phyloP scores from a whole-genome alignment of 306 rosid genomes.

The Rubus parviflorus region DNA sequence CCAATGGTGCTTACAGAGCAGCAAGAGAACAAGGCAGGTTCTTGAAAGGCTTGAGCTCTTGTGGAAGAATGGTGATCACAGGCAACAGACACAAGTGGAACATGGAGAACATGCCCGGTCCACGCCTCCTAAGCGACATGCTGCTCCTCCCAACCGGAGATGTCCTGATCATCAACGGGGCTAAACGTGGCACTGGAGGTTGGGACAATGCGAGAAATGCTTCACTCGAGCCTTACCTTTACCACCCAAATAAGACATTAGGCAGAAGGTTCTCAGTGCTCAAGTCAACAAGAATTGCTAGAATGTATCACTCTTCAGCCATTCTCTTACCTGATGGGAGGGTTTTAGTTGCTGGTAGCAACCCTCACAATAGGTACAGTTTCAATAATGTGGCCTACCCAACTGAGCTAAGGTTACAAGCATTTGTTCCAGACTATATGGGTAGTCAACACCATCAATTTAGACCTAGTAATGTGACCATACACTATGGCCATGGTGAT shows the following conservation, averaged over 20 bases:
- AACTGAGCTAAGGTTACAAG: constrained; percentile 78
- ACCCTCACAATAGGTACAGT: constrained; percentile 54
- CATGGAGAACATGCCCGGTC: constrained; percentile 79
- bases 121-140: constrained; percentile 77
- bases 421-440: constrained; percentile 70
- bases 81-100: constrained; percentile 58
- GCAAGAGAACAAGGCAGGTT: constrained; percentile 36
- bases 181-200: constrained; percentile 59
- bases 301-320: constrained; percentile 84
- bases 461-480: constrained; percentile 55
- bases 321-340: constrained; percentile 77
- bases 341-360: constrained; percentile 62
- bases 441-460: constrained; percentile 32
- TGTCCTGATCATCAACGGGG: constrained; percentile 74
- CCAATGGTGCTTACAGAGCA: constrained; percentile 55
- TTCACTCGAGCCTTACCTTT: constrained; percentile 61
- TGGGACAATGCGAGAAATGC: constrained; percentile 69
- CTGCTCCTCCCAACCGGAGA: constrained; percentile 67
- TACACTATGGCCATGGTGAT: constrained; percentile 19
- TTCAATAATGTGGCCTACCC: constrained; percentile 53
- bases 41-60: constrained; percentile 56
- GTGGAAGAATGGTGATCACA: constrained; percentile 84
- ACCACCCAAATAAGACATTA: constrained; percentile 35
- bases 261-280: constrained; percentile 63
- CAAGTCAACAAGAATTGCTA: constrained; percentile 51